A percentile compares a stretch with the other conserved stretches of the same genome.
These are phyloP conservation scores for Globisporangium echinulatum DNA, from an alignment of 352 stramenopile genomes.

Conservation along the genomic window DNA sequence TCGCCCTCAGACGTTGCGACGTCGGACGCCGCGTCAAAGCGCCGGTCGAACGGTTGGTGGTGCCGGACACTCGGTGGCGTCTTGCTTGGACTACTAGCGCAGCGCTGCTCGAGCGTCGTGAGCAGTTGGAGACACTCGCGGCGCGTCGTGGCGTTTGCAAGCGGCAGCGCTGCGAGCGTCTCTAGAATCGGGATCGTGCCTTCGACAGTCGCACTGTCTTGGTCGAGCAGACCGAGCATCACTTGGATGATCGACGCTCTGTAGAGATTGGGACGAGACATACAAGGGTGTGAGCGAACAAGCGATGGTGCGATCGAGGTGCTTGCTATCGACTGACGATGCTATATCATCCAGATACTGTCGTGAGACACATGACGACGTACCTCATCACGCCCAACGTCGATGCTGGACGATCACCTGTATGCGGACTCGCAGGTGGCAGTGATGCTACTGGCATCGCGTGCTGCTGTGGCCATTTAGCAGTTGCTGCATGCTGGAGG, in stretches of 20 bases:
- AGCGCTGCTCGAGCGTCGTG: slow-evolving; percentile 17
- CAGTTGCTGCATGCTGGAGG: slow-evolving; percentile 18
- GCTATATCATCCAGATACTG: neutral
- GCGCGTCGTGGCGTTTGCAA: slow-evolving; percentile 32
- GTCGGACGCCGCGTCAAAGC: slow-evolving; percentile 11
- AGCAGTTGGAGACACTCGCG: slow-evolving; percentile 36
- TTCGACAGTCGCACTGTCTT: slow-evolving; percentile 38
- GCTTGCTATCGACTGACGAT: neutral
- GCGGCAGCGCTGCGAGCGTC: slow-evolving; percentile 27
- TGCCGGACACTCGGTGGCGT: neutral
- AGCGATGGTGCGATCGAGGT: slow-evolving; percentile 1
- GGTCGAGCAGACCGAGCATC: slow-evolving; percentile 49
- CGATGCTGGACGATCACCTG: neutral
- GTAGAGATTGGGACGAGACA: neutral
- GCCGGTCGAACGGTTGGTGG: neutral
- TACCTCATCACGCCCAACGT: slow-evolving; percentile 3
- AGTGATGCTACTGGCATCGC: neutral
- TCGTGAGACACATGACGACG: neutral
- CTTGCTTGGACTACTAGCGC: slow-evolving; percentile 1
- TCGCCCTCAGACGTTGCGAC: slow-evolving; percentile 10
- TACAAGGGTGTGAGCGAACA: neutral
- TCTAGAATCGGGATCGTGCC: slow-evolving; percentile 49
- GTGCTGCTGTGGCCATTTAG: neutral
- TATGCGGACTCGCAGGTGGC: neutral
- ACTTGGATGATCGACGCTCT: slow-evolving; percentile 49